Base-by-base conservation (phyloP, 306 rosid genomes). In the Citrullus mucosospermus region DNA sequence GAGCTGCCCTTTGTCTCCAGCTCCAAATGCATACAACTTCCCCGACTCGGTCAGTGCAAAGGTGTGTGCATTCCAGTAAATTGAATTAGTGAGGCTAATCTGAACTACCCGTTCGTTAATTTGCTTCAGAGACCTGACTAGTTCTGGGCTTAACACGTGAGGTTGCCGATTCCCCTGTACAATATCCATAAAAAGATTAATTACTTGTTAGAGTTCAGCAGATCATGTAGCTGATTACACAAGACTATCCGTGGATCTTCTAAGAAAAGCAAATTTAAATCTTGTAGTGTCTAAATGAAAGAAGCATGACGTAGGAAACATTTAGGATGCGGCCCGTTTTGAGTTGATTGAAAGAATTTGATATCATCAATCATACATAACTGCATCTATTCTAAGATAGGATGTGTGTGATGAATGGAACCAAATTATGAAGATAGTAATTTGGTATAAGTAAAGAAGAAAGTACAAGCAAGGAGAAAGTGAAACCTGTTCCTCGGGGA, bases 1-100 rank as follows among this genome's bases (percentile, higher is more conserved):
- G 5, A 94, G 87, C 79, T 94, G 97, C 60, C 98, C 98, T 84
- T 94, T 91, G 83, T 94, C 96, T 54, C 96, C 98, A 2, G 97
- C 92, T 1, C 98, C 98, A 85, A 94, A 94, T 73, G 96, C 95
- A 74, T 86, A 92, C 25, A 94, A 89, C 88, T 90, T 94, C 72
- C 98, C 98, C 1, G 97, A 89, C 80, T 90, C 93, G 1, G 97
- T 92, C 36, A 94, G 96, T 1, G 98, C 98, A 39, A 94, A 92
- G 59, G 98, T 94, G 83, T 94, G 98, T 22, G 98, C 98, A 32
- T 94, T 92, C 96, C 96, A 91, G 80, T 90, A 88, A 77, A 92
- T 88, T 36, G 96, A 94, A 75, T 94, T 94, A 48, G 97, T 94
- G 72, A 90, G 92, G 78, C 97, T 92, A 77, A 94, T 89, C 82